Conservation (phyloP, 2,329 filamentous ascomycete species). For the Arthrobotrys megalospora region DNA sequence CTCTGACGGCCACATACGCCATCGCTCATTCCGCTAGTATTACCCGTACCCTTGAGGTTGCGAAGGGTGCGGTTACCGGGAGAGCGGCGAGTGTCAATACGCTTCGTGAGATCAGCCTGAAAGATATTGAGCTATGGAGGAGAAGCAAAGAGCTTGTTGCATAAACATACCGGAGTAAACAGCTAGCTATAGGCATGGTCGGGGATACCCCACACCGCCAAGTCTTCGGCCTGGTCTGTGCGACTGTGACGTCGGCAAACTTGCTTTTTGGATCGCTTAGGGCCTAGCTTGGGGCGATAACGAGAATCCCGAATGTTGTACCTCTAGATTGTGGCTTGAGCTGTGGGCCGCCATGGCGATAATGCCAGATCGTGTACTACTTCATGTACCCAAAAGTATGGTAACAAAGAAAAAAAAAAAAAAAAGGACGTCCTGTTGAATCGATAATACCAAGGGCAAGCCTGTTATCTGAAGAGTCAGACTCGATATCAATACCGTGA, state of each 20-base stretch:
- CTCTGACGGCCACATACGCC: constrained; percentile 80
- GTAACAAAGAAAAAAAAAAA: neutral
- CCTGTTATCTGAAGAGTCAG: neutral
- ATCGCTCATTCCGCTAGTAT: constrained; percentile 74
- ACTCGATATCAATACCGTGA: neutral
- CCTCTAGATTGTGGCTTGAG: neutral
- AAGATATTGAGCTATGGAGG: constrained; percentile 77
- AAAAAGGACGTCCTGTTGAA: too few species aligned
- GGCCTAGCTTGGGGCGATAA: constrained; percentile 5
- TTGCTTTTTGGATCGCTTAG: constrained; percentile 13
- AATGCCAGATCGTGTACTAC: constrained; percentile 1
- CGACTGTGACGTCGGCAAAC: constrained; percentile 8
- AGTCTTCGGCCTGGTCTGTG: constrained; percentile 20
- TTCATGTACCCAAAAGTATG: neutral
- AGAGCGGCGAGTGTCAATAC: constrained; percentile 81
- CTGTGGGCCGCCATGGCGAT: neutral
- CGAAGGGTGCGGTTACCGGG: constrained; percentile 81
- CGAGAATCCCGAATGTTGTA: neutral
- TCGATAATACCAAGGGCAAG: too few species aligned
- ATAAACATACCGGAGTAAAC: too few species aligned
- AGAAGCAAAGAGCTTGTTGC: constrained; percentile 66
- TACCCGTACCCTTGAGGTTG: constrained; percentile 78
- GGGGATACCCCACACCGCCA: constrained; percentile 25
- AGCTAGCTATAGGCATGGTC: neutral
- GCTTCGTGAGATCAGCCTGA: constrained; percentile 79